phyloP scores from a whole-genome alignment of 805 yeast genomes.

The Ogataea allantospora region DNA sequence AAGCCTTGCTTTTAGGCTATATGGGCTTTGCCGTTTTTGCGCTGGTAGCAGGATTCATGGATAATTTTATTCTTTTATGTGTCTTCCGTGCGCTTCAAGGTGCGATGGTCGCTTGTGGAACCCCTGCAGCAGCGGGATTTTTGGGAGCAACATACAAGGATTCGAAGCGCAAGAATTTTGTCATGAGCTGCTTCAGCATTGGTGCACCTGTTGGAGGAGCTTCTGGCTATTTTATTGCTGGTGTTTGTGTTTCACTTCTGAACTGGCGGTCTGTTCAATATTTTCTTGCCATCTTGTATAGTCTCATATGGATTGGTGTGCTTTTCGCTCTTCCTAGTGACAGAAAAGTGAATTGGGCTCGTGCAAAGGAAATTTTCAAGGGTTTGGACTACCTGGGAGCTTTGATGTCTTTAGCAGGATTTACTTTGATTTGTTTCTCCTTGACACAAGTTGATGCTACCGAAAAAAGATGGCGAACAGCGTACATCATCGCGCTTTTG shows the following conservation, averaged over 20 bases:
- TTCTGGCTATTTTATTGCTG: conserved; percentile 42
- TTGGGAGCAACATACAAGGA: conserved; percentile 41
- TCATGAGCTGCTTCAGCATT: conserved; percentile 41
- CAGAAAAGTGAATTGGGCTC: conserved; percentile 26
- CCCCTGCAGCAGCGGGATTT: conserved; percentile 49
- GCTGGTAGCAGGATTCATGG: conserved; percentile 38
- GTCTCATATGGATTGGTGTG: conserved; percentile 23
- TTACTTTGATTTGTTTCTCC: conserved; percentile 42
- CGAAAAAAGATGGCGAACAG: conserved; percentile 43
- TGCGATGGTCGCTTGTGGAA: conserved; percentile 40
- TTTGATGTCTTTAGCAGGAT: conserved; percentile 38
- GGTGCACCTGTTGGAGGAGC: conserved; percentile 51
- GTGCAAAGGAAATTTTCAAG: conserved; percentile 26
- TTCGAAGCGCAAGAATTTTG: conserved; percentile 41
- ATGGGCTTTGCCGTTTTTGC: conserved; percentile 32
- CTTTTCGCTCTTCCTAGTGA: conserved; percentile 38
- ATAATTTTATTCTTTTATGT: conserved; percentile 37
- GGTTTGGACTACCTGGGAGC: conserved; percentile 44
- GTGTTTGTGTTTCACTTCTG: conserved; percentile 39
- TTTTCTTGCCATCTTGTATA: conserved; percentile 40
- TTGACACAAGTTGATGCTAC: conserved; percentile 44
- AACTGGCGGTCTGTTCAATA: conserved; percentile 44
- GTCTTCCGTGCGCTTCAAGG: conserved; percentile 47
- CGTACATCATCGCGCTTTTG: conserved; percentile 44
- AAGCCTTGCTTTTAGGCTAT: conserved; percentile 37